Base-by-base conservation (phyloP, 2,329 filamentous ascomycete genomes). In the Pseudogymnoascus sp. region DNA sequence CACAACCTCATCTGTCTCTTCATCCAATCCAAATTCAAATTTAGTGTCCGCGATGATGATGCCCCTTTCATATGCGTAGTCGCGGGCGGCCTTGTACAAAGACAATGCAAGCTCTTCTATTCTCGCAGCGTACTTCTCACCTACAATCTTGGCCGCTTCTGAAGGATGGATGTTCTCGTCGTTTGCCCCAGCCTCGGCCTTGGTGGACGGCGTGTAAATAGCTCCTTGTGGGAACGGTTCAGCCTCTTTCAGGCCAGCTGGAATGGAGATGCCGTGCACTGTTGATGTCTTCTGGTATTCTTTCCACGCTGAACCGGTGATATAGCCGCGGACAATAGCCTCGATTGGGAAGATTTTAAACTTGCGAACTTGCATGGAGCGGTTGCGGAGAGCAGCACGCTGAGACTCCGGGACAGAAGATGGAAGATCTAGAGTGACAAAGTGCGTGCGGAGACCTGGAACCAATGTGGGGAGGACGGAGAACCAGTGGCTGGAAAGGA, bases 11-110 rank as follows among this genome's bases (percentile, higher is more conserved):
- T 82, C 77, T 0, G 80, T 83, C 62, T 77, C 79, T 49, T 80
- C 77, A 64, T 87, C 83, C 8, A 87, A 74, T 0, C 86, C 87
- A 72, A 90, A 90, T 71, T 90, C 87, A 72, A 90, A 89, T 72
- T 90, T 90, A 2, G 87, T 90, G 71, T 90, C 87, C 0, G 87
- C 87, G 64, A 90, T 88, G 67, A 90, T 84, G 63, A 90, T 87
- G 1, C 86, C 87, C 3, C 82, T 80, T 59, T 79, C 75, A 12
- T 75, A 75, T 4, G 84, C 84, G 66, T 85, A 82, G 52, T 79
- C 77, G 25, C 78, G 75, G 2, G 82, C 84, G 16, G 75, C 73
- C 60, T 79, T 79, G 74, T 90, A 90, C 22, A 89, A 76, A 63
- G 79, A 72, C 23, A 89, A 67, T 16, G 82, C 79, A 3, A 87